Evolutionary conservation across 2,329 filamentous ascomycete species (phyloP).

Genomic region (Aureobasidium zeae): DNA sequence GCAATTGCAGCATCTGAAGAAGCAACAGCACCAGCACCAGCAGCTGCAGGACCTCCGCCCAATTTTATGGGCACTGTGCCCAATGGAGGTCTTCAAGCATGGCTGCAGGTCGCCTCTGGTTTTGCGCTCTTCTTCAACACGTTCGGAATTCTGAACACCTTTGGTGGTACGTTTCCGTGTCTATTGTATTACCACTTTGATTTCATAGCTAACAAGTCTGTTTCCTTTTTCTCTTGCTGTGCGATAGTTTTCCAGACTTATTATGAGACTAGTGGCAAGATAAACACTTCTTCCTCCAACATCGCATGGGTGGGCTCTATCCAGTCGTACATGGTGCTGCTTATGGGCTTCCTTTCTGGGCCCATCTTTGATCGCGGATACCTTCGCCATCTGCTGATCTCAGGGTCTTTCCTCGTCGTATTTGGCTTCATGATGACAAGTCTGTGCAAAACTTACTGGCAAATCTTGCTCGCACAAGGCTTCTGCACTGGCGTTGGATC

Average conservation of each 20-base stretch:
- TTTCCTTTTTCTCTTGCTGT: no score
- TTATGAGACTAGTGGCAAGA: slow-evolving; percentile 18
- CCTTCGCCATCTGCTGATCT: slow-evolving; percentile 9
- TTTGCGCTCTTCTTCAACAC: slow-evolving; percentile 43
- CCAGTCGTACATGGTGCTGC: slow-evolving; percentile 22
- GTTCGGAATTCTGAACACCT: slow-evolving; percentile 31
- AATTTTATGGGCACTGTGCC: slow-evolving; percentile 23
- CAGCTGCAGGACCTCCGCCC: slow-evolving; percentile 3
- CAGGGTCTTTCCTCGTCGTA: slow-evolving; percentile 25
- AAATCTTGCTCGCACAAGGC: slow-evolving; percentile 45
- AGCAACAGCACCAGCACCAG: background rate
- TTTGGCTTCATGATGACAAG: slow-evolving; percentile 36
- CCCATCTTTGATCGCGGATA: slow-evolving; percentile 14
- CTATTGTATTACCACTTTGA: no score
- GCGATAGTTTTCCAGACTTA: slow-evolving; percentile 20
- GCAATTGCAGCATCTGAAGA: background rate
- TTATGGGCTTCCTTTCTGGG: slow-evolving; percentile 10
- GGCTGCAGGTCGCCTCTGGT: slow-evolving; percentile 39
- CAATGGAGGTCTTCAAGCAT: slow-evolving; percentile 38
- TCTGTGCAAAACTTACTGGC: slow-evolving; percentile 41
- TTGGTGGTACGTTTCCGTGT: no score
- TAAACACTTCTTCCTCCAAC: slow-evolving; percentile 18
- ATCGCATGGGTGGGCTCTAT: slow-evolving; percentile 28
- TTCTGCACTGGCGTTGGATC: slow-evolving; percentile 36
- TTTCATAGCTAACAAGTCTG: no score